Percentiles rank a stretch among this genome's conserved stretches.
Evolutionary conservation across 1,284 basidiomycete genomes (phyloP).

Genomic region (Trichosporon sp.): DNA sequence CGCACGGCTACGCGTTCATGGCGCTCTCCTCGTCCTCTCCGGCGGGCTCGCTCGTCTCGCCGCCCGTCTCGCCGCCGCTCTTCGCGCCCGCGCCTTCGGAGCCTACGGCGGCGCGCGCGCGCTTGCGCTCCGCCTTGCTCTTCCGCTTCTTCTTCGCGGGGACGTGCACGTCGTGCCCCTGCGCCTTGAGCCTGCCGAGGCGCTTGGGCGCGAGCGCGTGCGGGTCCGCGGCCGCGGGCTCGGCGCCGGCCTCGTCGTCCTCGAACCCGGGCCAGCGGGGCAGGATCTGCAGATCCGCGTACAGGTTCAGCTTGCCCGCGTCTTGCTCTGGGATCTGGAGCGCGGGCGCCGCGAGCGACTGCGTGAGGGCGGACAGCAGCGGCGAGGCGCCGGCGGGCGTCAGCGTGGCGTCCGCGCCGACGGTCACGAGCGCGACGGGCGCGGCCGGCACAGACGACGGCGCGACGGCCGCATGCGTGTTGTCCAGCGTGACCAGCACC

Average conservation of each 20-base stretch:
- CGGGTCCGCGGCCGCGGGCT: constrained; percentile 26
- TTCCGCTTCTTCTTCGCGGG: constrained; percentile 28
- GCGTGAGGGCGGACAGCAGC: background rate
- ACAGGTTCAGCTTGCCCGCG: constrained; percentile 33
- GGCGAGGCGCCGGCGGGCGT: background rate
- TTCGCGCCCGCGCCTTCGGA: no score
- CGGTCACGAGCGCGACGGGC: constrained; percentile 12
- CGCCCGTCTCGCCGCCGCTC: background rate
- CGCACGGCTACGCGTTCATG: background rate
- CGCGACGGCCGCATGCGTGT: background rate
- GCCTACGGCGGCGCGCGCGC: background rate
- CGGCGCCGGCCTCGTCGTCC: constrained; percentile 41
- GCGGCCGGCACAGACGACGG: background rate
- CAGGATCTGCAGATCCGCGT: constrained; percentile 38
- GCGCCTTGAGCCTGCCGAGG: constrained; percentile 43
- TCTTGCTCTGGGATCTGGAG: constrained; percentile 8
- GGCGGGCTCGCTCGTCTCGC: background rate
- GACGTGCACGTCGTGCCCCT: constrained; percentile 40
- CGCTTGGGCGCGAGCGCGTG: constrained; percentile 30
- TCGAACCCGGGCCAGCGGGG: constrained; percentile 48
- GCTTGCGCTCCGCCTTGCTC: constrained; percentile 13
- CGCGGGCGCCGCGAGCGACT: constrained; percentile 3
- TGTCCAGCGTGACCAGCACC: constrained; percentile 43
- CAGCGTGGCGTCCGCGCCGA: constrained; percentile 24
- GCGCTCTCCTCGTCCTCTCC: background rate